Conservation (phyloP, 495 filamentous ascomycete species). For the Xeromyces bisporus region DNA sequence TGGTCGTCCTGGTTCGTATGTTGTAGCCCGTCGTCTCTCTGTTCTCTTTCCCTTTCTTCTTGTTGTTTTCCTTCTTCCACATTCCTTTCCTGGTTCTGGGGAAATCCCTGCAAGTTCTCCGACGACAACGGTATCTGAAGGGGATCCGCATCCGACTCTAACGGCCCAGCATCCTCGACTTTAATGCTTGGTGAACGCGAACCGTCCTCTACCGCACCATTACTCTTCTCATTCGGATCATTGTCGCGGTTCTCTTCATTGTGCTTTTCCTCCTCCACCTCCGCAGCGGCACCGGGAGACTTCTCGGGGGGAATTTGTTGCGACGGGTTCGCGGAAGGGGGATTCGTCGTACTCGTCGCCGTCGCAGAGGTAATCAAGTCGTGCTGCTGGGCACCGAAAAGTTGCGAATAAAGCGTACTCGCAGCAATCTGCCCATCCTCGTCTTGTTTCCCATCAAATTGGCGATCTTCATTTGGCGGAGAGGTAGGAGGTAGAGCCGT, state of each 20-base stretch:
- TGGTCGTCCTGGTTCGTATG: constrained; percentile 5
- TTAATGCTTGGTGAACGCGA: not conserved
- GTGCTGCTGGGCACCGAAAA: constrained; percentile 22
- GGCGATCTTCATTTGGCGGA: no score
- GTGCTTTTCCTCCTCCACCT: constrained; percentile 2
- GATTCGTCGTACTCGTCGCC: no score
- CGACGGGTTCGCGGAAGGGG: constrained; percentile 4
- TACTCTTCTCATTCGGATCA: not conserved
- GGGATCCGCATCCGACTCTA: not conserved
- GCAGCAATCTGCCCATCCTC: constrained; percentile 23
- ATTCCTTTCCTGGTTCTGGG: not conserved
- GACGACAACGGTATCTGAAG: not conserved
- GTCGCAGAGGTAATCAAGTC: constrained; percentile 1
- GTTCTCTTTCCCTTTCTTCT: not conserved
- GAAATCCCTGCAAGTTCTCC: not conserved
- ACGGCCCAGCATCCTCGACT: not conserved
- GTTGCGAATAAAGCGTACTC: constrained; percentile 27
- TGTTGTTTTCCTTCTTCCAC: constrained; percentile 9
- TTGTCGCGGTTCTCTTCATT: not conserved
- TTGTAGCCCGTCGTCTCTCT: constrained; percentile 2
- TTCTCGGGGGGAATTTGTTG: constrained; percentile 9
- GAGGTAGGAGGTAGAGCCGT: no score
- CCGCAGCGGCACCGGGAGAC: constrained; percentile 3
- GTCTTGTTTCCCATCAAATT: no score
- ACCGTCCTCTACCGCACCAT: not conserved